Base-by-base conservation (phyloP, 768 basidiomycete genomes). In the Asterophora lycoperdoides region DNA sequence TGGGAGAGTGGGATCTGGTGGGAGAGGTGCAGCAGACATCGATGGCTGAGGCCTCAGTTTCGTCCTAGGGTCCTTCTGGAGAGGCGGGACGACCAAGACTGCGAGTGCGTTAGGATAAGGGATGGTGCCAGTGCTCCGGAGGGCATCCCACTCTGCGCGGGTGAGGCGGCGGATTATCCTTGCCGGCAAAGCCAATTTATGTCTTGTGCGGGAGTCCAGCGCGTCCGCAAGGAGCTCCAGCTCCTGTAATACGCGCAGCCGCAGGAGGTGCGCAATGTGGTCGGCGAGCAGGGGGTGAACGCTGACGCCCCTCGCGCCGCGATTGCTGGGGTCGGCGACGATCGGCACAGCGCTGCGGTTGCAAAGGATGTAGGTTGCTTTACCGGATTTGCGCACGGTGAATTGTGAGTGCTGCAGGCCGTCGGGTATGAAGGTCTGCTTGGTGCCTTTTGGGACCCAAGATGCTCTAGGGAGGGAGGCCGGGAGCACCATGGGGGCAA, bases 221-320 rank as follows among this genome's bases (percentile, higher is more conserved):
- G 61, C 63, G 10, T 77, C 74, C 1, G 66, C 70, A 35, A 91
- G 64, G 5, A 89, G 62, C 33, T 83, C 74, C 5, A 92, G 65
- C 57, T 92, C 90, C 61, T 91, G 88, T 2, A 92, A 67, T 10
- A 89, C 76, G 14, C 89, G 80, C 11, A 86, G 63, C 38, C 88
- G 86, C 8, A 92, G 69, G 18, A 83, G 70, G 57, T 89, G 83
- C 2, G 70, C 69, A 30, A 88, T 74, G 37, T 90, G 83, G 19
- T 74, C 67, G 8, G 66, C 62, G 14, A 87, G 64, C 29, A 74
- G 67, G 11, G 76, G 62, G 51, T 76, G 76, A 3, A 75, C 46
- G 1, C 53, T 20, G 8, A 71, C 26, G 20, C 68, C 64, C 33
- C 58, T 56, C 1, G 65, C 56, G 13, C 67, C 29, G 32, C 68